phyloP scores from a whole-genome alignment of 768 basidiomycete species.

The Hemileccinum impolitum region DNA sequence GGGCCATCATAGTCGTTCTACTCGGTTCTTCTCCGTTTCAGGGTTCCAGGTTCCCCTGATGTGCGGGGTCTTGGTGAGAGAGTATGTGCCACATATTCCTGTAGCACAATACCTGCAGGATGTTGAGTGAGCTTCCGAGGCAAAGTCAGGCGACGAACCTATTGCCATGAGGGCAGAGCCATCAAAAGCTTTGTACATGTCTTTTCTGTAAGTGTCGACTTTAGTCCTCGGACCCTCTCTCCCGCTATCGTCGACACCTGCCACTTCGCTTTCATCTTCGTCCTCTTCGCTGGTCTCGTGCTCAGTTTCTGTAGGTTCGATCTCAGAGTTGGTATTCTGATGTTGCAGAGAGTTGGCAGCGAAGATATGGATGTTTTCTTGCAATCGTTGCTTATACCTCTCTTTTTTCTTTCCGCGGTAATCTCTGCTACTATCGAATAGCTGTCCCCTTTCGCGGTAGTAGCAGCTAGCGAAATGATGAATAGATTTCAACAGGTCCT shows the following conservation, averaged over 20 bases:
- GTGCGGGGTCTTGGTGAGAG: slow-evolving; percentile 7
- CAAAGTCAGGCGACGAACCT: slow-evolving; percentile 39
- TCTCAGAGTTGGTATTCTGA: slow-evolving; percentile 4
- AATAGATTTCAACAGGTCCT: slow-evolving; percentile 52
- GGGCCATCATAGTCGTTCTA: neutral
- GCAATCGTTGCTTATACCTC: slow-evolving; percentile 13
- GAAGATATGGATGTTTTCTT: slow-evolving; percentile 22
- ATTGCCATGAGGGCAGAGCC: slow-evolving; percentile 72
- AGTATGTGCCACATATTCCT: slow-evolving; percentile 53
- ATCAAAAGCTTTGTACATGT: slow-evolving; percentile 76
- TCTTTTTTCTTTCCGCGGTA: slow-evolving; percentile 43
- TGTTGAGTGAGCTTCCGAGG: neutral
- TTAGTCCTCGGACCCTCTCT: slow-evolving; percentile 4
- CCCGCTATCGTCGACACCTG: slow-evolving; percentile 5
- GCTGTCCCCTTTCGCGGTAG: slow-evolving; percentile 59
- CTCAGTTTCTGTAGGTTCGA: slow-evolving; percentile 12
- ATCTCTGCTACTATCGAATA: slow-evolving; percentile 48
- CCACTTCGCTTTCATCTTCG: slow-evolving; percentile 12
- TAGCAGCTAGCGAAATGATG: slow-evolving; percentile 52
- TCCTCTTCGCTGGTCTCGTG: slow-evolving; percentile 14
- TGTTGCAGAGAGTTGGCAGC: slow-evolving; percentile 6
- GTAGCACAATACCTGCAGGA: slow-evolving; percentile 60
- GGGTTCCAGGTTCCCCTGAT: neutral
- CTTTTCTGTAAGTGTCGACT: slow-evolving; percentile 26
- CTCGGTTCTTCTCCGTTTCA: slow-evolving; percentile 10